Conservation (phyloP, 805 yeast genomes). For the Metschnikowia sp. region DNA sequence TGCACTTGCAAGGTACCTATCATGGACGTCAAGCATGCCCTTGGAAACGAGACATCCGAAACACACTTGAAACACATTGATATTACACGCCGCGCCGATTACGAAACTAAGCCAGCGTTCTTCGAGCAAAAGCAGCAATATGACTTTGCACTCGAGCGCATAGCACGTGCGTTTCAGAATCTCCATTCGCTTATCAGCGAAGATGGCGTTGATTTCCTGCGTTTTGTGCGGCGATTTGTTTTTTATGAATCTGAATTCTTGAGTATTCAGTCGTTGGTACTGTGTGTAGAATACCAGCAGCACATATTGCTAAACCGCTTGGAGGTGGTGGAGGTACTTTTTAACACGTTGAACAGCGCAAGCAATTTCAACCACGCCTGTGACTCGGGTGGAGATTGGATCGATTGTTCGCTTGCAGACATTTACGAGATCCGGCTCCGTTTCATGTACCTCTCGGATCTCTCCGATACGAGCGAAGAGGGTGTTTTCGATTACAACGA, state of each 20-base stretch:
- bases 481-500: no score
- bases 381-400: neutral
- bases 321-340: neutral
- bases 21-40: no score
- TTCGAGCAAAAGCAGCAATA: neutral
- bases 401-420: conserved; percentile 2
- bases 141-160: neutral
- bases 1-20: no score
- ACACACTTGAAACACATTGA: no score
- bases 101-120: neutral
- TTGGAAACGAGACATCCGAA: no score
- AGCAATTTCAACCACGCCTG: neutral
- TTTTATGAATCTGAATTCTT: neutral
- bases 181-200: neutral
- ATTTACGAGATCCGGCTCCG: conserved; percentile 1
- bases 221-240: neutral
- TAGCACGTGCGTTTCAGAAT: neutral
- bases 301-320: neutral
- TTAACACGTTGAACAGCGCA: neutral
- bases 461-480: neutral
- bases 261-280: neutral
- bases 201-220: neutral
- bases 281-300: neutral
- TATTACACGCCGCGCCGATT: neutral
- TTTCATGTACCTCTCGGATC: neutral